Conservation (phyloP, 305 asterid genomes). For the Ilex paraguariensis region DNA sequence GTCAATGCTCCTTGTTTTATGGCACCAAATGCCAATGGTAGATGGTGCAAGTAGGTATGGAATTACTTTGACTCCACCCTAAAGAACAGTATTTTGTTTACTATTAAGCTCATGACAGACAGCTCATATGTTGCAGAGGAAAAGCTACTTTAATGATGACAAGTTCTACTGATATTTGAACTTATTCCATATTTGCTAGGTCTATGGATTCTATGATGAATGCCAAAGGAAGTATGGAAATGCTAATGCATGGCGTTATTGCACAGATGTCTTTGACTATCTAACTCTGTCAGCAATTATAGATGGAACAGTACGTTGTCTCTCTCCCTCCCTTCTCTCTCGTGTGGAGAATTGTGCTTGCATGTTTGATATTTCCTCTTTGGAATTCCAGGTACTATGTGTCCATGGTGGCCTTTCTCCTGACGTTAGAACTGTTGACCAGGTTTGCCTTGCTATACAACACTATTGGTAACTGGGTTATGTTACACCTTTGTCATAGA, state of each 20-base stretch:
- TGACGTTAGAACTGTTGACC: conserved; percentile 91
- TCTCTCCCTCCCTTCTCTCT: conserved; percentile 11
- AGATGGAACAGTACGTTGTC: conserved; percentile 79
- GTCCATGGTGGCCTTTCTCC: conserved; percentile 99
- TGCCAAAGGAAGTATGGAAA: conserved; percentile 96
- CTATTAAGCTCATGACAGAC: too few species aligned
- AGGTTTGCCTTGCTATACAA: conserved; percentile 43
- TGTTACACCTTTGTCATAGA: not conserved
- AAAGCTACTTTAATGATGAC: not conserved
- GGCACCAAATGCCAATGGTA: too few species aligned
- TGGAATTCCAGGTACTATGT: conserved; percentile 71
- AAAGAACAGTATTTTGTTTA: too few species aligned
- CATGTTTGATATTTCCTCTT: conserved; percentile 9
- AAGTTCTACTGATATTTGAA: not conserved
- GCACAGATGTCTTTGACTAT: conserved; percentile 98
- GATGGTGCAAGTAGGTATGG: too few species aligned
- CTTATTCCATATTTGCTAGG: conserved; percentile 38
- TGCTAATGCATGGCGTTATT: conserved; percentile 98
- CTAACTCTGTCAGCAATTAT: conserved; percentile 90
- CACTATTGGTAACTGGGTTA: not conserved
- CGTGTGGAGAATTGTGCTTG: not conserved
- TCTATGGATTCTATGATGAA: conserved; percentile 97
- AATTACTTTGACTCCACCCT: too few species aligned
- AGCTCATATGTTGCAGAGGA: not conserved
- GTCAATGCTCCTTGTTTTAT: too few species aligned